Base-by-base conservation (phyloP, 768 basidiomycete species). In the Botryobasidium botryosum region DNA sequence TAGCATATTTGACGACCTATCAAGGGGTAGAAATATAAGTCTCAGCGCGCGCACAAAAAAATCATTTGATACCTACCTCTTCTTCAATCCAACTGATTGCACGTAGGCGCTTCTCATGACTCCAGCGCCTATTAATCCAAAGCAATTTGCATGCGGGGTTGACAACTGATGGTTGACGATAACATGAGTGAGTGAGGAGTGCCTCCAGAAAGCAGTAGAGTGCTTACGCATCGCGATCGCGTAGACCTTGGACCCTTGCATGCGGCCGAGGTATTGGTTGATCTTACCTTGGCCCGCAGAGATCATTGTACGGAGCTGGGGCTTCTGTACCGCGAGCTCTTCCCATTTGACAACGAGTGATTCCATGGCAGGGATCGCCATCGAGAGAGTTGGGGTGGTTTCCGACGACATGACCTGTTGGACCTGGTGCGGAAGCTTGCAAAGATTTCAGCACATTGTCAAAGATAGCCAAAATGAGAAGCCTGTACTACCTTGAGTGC, bases 321-420 rank as follows among this genome's bases (percentile, higher is more conserved):
- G 40, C 18, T 23, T n/a, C 6, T n/a, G n/a, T n/a, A 10, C 20
- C 40, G 20, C 15, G 8, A 41, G n/a, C 40, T 41, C 25, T 17
- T 41, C 25, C 40, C 40, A 41, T 41, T 25, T 7, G n/a, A 25
- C 25, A 21, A 41, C 40, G 21, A 41, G 25, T n/a, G 18, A 10
- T n/a, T 27, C 20, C 5, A 41, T 8, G 40, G 21, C 40, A n/a
- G 20, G 20, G n/a, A 41, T 17, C n/a, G 25, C 25, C 18, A 15
- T 25, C n/a, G 20, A 23, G 20, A 41, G 25, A 21, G 25, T 5
- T 27, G 40, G 40, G 5, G n/a, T 7, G 8, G 20, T 25, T 25
- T 41, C 40, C 5, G 10, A 8, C 10, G 40, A 21, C 40, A 41
- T 41, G 26, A 41, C 26, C 40, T 41, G 18, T 25, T 41, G 40